A percentile compares a stretch with the other conserved stretches of the same genome.
phyloP scores from a whole-genome alignment of 495 filamentous ascomycete species.

The Neurospora cerealis region DNA sequence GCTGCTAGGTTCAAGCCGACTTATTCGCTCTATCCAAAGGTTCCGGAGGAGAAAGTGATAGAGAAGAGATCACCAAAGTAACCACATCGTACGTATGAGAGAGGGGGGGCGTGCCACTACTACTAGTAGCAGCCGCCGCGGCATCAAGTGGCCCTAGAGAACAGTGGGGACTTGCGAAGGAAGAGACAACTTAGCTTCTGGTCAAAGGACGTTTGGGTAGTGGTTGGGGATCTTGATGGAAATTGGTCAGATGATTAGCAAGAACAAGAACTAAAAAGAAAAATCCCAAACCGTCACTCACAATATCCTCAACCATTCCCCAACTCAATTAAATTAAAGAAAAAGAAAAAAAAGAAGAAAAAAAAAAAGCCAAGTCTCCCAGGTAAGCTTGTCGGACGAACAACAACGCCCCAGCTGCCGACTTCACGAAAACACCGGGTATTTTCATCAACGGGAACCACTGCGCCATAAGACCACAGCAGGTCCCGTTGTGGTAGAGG shows the following conservation, averaged over 20 bases:
- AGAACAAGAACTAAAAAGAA: neutral
- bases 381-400: neutral
- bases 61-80: neutral
- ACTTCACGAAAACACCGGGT: neutral
- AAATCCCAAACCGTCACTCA: neutral
- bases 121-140: neutral
- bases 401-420: neutral
- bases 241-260: neutral
- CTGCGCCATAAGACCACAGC: neutral
- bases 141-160: neutral
- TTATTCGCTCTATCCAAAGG: neutral
- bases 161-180: neutral
- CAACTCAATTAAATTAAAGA: too few relatives aligned
- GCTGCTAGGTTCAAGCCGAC: neutral
- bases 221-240: neutral
- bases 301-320: neutral
- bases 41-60: neutral
- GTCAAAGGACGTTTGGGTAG: neutral
- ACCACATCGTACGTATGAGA: neutral
- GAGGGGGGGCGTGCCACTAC: neutral
- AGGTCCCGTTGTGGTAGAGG: neutral
- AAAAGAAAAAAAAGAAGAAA: neutral
- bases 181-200: neutral
- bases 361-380: neutral
- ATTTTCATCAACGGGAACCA: neutral